A percentile compares a stretch with the other conserved stretches of the same genome.
Evolutionary conservation across 2,329 filamentous ascomycete genomes (phyloP).

Genomic region (Pseudopithomyces maydicus): DNA sequence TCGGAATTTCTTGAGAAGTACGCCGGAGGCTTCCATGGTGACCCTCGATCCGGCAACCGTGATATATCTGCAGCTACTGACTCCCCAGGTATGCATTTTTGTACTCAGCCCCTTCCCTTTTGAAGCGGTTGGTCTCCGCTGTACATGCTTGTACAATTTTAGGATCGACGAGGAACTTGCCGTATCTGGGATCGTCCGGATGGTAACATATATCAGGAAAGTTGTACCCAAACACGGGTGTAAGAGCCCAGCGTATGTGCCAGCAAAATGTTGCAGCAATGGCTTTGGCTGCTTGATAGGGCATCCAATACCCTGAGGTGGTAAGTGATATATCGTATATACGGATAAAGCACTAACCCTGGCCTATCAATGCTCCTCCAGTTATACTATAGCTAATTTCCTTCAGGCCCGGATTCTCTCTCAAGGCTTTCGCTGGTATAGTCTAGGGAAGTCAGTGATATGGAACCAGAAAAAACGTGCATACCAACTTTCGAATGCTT

Average conservation of each 20-base stretch:
- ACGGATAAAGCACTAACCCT: slow-evolving; percentile 52
- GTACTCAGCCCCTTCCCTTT: slow-evolving; percentile 26
- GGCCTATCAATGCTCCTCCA: slow-evolving; percentile 84
- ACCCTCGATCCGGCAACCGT: slow-evolving; percentile 16
- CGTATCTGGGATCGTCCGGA: slow-evolving; percentile 67
- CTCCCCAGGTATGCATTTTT: slow-evolving; percentile 2
- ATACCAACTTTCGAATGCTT: slow-evolving; percentile 79
- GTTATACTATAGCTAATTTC: slow-evolving; percentile 96
- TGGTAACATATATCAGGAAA: slow-evolving; percentile 76
- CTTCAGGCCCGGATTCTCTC: slow-evolving; percentile 74
- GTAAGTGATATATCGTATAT: background rate
- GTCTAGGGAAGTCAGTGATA: slow-evolving; percentile 63
- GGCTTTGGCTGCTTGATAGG: slow-evolving; percentile 82
- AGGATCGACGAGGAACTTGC: slow-evolving; percentile 50
- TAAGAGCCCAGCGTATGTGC: slow-evolving; percentile 80
- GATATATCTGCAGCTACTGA: slow-evolving; percentile 15
- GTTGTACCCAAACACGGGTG: slow-evolving; percentile 84
- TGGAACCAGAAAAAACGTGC: background rate
- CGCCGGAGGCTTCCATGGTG: slow-evolving; percentile 20
- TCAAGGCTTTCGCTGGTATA: slow-evolving; percentile 77
- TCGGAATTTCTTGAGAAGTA: slow-evolving; percentile 22
- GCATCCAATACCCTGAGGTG: slow-evolving; percentile 89
- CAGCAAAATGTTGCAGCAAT: slow-evolving; percentile 90
- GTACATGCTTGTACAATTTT: slow-evolving; percentile 45
- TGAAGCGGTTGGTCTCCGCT: slow-evolving; percentile 46